Conservation (phyloP, 2,329 filamentous ascomycete genomes). For the Penicillium thymicola region DNA sequence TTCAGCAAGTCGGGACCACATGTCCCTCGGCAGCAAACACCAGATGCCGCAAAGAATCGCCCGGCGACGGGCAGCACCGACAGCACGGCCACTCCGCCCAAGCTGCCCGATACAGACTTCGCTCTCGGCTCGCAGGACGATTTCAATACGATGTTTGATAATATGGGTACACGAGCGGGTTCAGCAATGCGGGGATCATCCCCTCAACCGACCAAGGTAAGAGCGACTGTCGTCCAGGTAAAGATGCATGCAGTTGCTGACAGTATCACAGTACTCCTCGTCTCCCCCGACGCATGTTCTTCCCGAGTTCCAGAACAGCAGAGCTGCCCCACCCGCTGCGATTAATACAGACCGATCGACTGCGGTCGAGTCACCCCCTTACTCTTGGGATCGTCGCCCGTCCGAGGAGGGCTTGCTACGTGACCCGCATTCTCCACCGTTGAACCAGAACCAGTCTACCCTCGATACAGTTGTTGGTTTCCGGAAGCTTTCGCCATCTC, state of each 20-base stretch:
- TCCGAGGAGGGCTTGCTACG: constrained; percentile 51
- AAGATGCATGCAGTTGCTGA: constrained; percentile 16
- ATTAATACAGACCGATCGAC: constrained; percentile 46
- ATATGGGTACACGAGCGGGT: constrained; percentile 38
- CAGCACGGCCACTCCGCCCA: constrained; percentile 51
- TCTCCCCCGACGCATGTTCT: constrained; percentile 20
- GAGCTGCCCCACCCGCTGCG: constrained; percentile 36
- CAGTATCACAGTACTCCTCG: constrained; percentile 23
- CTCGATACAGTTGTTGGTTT: constrained; percentile 12
- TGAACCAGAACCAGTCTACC: constrained; percentile 14
- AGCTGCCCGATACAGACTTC: constrained; percentile 47
- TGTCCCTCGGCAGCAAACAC: constrained; percentile 22
- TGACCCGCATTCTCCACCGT: constrained; percentile 28
- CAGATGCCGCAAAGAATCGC: constrained; percentile 35
- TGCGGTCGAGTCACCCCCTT: constrained; percentile 48
- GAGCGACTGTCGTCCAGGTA: not conserved
- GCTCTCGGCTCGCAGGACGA: constrained; percentile 41
- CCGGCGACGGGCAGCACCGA: constrained; percentile 52
- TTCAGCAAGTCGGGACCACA: constrained; percentile 31
- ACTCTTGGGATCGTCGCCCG: constrained; percentile 52
- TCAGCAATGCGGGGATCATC: constrained; percentile 25
- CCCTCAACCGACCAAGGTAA: constrained; percentile 24
- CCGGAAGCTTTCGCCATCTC: constrained; percentile 21
- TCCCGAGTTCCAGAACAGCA: constrained; percentile 20
- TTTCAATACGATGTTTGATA: constrained; percentile 54